Conservation (phyloP, 2,329 filamentous ascomycete genomes). For the Fusarium pseudoanthophilum region DNA sequence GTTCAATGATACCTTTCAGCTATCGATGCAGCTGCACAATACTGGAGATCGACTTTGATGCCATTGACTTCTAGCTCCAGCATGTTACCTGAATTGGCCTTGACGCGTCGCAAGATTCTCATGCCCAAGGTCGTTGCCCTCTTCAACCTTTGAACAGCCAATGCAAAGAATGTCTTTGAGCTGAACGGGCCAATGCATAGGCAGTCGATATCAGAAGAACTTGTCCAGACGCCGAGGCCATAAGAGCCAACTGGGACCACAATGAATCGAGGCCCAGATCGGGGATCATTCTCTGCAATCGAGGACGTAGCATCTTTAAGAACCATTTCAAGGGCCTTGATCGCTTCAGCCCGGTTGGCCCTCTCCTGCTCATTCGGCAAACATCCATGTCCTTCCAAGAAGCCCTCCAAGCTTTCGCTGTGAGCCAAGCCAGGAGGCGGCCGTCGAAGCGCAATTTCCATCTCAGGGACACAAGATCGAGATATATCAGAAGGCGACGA, state of each 20-base stretch:
- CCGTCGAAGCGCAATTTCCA: constrained; percentile 45
- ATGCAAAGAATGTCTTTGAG: constrained; percentile 68
- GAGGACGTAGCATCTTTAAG: constrained; percentile 50
- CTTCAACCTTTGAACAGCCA: constrained; percentile 65
- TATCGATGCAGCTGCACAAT: constrained; percentile 68
- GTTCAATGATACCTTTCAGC: constrained; percentile 56
- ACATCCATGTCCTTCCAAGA: constrained; percentile 52
- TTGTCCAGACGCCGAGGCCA: constrained; percentile 70
- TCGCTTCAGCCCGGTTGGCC: constrained; percentile 53
- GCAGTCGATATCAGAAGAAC: constrained; percentile 71
- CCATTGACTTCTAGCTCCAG: constrained; percentile 69
- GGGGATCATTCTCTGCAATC: constrained; percentile 9
- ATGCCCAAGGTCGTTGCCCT: constrained; percentile 57
- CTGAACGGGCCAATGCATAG: constrained; percentile 72
- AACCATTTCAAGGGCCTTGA: constrained; percentile 57
- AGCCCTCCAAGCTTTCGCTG: constrained; percentile 50
- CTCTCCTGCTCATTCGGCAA: constrained; percentile 61
- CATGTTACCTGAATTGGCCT: constrained; percentile 70
- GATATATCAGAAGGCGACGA: constrained; percentile 1
- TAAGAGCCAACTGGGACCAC: constrained; percentile 74
- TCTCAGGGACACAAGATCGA: constrained; percentile 2
- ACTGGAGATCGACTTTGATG: constrained; percentile 72
- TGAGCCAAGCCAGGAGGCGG: constrained; percentile 48
- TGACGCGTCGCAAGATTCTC: constrained; percentile 66
- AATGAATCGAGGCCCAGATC: constrained; percentile 53